Conservation (phyloP, 148 eudicot species). For the Rhododendron williamsianum region DNA sequence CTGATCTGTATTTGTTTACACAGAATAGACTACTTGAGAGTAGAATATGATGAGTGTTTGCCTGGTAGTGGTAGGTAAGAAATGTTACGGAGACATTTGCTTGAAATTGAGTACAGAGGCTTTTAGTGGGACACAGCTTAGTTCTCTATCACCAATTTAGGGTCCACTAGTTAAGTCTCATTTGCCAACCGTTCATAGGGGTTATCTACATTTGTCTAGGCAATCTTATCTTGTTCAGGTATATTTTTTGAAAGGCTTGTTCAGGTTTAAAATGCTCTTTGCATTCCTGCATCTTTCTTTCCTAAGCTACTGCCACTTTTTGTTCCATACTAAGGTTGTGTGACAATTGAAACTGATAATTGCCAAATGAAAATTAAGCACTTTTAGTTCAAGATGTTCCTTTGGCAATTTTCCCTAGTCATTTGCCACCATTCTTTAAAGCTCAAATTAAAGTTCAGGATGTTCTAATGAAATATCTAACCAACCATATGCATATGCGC, state of each 20-base stretch:
- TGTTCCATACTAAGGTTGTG: neutral
- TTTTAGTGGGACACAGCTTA: neutral
- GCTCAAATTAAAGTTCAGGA: neutral
- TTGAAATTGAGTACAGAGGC: neutral
- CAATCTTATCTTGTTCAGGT: neutral
- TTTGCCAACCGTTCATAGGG: neutral
- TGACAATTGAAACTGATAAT: neutral
- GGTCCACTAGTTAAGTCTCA: neutral
- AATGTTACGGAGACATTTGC: neutral
- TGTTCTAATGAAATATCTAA: neutral
- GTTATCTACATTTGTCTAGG: neutral
- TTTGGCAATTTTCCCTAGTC: neutral
- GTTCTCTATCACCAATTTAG: neutral
- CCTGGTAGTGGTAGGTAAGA: neutral
- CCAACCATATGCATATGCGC: neutral
- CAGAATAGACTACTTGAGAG: neutral
- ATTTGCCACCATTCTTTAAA: neutral
- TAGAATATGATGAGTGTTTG: neutral
- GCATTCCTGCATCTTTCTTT: neutral
- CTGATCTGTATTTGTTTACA: neutral
- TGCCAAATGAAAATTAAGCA: neutral
- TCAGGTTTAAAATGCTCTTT: neutral
- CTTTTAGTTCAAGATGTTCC: neutral
- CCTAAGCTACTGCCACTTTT: neutral
- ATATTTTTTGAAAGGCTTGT: too few relatives aligned